Conservation (phyloP, 2,329 filamentous ascomycete genomes). For the Cladorrhinum sp. region DNA sequence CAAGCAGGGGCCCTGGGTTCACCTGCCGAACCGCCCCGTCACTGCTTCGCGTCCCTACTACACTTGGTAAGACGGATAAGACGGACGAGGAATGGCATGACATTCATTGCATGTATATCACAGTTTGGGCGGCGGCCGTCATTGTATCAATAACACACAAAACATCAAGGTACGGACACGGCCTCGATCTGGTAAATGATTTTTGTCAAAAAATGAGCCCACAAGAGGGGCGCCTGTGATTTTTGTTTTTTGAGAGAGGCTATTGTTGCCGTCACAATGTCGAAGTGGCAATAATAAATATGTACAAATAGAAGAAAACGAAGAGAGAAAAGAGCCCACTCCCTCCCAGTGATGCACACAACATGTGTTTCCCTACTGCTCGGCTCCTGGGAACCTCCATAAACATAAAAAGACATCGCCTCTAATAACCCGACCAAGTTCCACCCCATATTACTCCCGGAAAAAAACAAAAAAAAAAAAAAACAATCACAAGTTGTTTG, state of each 20-base stretch:
- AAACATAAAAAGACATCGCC: no score
- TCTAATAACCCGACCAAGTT: no score
- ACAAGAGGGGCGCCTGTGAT: background rate
- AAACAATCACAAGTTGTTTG: no score
- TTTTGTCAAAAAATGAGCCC: background rate
- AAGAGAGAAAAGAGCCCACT: background rate
- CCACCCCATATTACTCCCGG: no score
- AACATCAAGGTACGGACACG: no score
- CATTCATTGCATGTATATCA: background rate
- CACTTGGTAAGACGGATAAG: constrained; percentile 71
- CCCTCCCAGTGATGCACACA: no score
- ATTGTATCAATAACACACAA: background rate
- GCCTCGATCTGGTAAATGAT: background rate
- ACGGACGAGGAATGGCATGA: no score
- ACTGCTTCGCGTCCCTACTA: constrained; percentile 86
- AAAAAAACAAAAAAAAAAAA: no score
- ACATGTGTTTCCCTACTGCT: no score
- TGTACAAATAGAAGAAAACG: constrained; percentile 19
- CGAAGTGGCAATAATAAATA: constrained; percentile 1
- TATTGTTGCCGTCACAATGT: background rate
- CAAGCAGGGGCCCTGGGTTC: constrained; percentile 77
- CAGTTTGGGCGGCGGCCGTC: no score
- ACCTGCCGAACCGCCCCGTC: constrained; percentile 81
- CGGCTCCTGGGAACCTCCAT: no score
- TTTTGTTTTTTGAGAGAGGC: background rate